phyloP scores from a whole-genome alignment of 208 protist species.

The Trypanosoma lewisi region DNA sequence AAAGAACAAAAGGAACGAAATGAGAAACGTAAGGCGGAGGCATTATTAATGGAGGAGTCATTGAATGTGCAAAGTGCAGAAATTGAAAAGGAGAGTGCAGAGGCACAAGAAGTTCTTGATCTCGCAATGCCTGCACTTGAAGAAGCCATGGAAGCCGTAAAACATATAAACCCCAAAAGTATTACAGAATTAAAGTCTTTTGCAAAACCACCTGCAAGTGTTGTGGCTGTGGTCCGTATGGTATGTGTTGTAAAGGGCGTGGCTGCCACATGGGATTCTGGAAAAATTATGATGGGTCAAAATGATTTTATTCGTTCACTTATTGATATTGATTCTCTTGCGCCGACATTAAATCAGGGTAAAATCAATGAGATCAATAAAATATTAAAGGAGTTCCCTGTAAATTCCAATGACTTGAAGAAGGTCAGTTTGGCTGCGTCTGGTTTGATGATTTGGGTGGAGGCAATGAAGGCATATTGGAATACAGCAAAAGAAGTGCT shows the following conservation, averaged over 20 bases:
- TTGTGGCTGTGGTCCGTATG: conserved; percentile 96
- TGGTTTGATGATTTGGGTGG: conserved; percentile 96
- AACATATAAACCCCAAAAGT: conserved; percentile 94
- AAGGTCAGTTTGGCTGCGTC: conserved; percentile 91
- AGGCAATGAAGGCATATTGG: conserved; percentile 98
- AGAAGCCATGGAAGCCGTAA: conserved; percentile 95
- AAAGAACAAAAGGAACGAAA: conserved; percentile 88
- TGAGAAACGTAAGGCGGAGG: conserved; percentile 87
- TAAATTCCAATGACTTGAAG: conserved; percentile 91
- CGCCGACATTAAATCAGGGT: conserved; percentile 86
- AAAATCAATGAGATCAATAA: conserved; percentile 95
- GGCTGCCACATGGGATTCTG: conserved; percentile 85
- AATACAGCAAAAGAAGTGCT: conserved; percentile 96
- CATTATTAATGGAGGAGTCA: conserved; percentile 89
- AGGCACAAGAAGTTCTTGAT: conserved; percentile 94
- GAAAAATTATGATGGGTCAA: conserved; percentile 92
- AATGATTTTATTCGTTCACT: conserved; percentile 89
- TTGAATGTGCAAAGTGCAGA: conserved; percentile 89
- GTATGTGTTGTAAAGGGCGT: conserved; percentile 92
- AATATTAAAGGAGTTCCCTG: conserved; percentile 89
- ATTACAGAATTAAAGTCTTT: conserved; percentile 98
- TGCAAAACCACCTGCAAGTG: conserved; percentile 92
- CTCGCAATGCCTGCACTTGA: conserved; percentile 96
- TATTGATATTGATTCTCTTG: conserved; percentile 89
- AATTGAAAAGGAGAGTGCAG: conserved; percentile 90